These are phyloP conservation scores for Globisporangium lucens DNA, from an alignment of 352 stramenopile genomes.

Conservation along the genomic window DNA sequence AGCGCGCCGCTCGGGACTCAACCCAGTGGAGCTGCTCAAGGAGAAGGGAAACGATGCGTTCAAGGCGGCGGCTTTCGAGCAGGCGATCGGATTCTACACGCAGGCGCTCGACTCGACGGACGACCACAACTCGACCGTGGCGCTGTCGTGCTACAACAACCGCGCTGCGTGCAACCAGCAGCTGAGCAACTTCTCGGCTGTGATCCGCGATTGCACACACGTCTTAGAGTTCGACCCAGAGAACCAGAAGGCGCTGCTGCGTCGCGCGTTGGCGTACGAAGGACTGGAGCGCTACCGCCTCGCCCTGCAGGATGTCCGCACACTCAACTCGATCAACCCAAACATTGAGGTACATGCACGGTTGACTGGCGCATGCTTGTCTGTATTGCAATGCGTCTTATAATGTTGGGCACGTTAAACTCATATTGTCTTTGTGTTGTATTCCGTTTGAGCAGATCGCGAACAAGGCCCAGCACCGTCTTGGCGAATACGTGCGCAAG, in stretches of 20 bases:
- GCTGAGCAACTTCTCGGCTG: constrained; percentile 95
- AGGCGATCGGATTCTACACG: constrained; percentile 91
- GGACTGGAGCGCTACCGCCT: constrained; percentile 93
- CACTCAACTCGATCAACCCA: constrained; percentile 84
- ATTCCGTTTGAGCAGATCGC: constrained; percentile 47
- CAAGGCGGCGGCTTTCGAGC: constrained; percentile 89
- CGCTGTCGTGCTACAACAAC: constrained; percentile 94
- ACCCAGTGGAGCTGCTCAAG: constrained; percentile 88
- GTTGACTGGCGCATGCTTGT: constrained; percentile 4
- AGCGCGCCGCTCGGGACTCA: constrained; percentile 70
- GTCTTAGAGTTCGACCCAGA: constrained; percentile 92
- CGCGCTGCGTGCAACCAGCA: constrained; percentile 96
- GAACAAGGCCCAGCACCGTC: constrained; percentile 88
- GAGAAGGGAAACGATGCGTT: constrained; percentile 93
- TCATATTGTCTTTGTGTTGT: not conserved
- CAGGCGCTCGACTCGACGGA: constrained; percentile 88
- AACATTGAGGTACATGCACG: constrained; percentile 69
- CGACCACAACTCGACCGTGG: constrained; percentile 70
- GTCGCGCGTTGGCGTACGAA: constrained; percentile 93
- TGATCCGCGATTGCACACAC: constrained; percentile 93
- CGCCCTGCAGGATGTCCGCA: constrained; percentile 84
- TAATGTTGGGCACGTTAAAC: not conserved
- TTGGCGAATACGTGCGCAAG: constrained; percentile 85
- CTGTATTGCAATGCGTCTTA: constrained; percentile 7
- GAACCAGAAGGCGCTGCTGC: constrained; percentile 95